phyloP scores from a whole-genome alignment of 345 rosid species.

The Syzygium aqueum region DNA sequence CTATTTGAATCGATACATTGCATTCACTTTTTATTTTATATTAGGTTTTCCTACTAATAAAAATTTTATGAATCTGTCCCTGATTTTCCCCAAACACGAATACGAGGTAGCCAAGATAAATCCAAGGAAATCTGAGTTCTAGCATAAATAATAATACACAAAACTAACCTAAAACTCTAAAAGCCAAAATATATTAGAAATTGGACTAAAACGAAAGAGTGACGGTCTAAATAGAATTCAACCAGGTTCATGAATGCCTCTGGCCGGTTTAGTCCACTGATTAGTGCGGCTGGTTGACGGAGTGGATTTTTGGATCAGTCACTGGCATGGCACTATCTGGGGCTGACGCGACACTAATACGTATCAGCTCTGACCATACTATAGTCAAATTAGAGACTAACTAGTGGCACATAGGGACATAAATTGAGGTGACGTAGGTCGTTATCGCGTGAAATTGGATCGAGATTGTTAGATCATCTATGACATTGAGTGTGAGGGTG shows the following conservation, averaged over 20 bases:
- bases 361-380: neutral
- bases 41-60: neutral
- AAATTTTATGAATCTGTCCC: neutral
- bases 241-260: neutral
- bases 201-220: neutral
- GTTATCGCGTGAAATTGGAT: neutral
- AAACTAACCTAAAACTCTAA: too few species aligned
- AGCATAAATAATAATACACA: too few species aligned
- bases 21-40: too few species aligned
- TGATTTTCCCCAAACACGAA: neutral
- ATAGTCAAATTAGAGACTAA: neutral
- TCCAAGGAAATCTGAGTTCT: neutral
- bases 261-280: neutral
- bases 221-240: neutral
- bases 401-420: neutral
- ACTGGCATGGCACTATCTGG: neutral
- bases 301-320: neutral
- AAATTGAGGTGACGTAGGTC: rapidly evolving
- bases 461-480: rapidly evolving
- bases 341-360: neutral
- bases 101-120: neutral
- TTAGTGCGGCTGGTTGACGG: neutral
- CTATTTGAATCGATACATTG: neutral
- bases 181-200: neutral
- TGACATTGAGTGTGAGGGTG: rapidly evolving